A percentile compares a stretch with the other conserved stretches of the same genome.
Evolutionary conservation across 2,329 filamentous ascomycete genomes (phyloP).

Genomic region (Monilinia fructicola): DNA sequence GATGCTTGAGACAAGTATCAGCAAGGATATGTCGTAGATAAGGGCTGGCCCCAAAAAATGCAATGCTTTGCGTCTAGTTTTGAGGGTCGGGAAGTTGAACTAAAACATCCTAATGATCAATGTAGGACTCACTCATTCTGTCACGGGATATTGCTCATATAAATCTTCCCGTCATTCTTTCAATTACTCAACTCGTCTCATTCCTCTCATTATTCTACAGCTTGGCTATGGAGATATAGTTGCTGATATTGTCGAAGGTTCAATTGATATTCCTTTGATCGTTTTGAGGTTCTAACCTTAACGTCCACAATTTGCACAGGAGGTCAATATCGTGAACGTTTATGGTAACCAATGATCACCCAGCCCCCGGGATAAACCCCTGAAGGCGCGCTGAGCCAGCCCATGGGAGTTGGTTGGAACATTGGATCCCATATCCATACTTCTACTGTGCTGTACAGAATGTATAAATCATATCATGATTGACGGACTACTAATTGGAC

Average conservation of each 20-base stretch:
- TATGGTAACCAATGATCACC: constrained; percentile 16
- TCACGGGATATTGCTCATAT: constrained; percentile 16
- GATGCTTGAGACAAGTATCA: constrained; percentile 34
- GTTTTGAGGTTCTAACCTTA: background rate
- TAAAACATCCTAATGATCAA: constrained; percentile 11
- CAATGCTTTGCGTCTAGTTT: constrained; percentile 8
- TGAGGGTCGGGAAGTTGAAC: constrained; percentile 19
- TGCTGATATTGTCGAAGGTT: constrained; percentile 5
- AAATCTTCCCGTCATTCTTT: constrained; percentile 13
- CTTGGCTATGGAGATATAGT: background rate
- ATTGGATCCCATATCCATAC: background rate
- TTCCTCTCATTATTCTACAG: constrained; percentile 9
- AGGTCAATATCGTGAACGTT: constrained; percentile 18
- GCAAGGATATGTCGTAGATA: constrained; percentile 29
- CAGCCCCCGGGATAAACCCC: constrained; percentile 7
- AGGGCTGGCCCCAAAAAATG: background rate
- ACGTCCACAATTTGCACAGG: constrained; percentile 2
- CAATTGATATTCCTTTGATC: constrained; percentile 1
- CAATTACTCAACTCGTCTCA: background rate
- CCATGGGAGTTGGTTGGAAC: too few species aligned
- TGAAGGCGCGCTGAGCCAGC: constrained; percentile 1
- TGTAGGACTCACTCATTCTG: constrained; percentile 24
- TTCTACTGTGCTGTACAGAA: background rate
- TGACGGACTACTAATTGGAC: background rate
- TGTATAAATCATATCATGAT: background rate